phyloP scores from a whole-genome alignment of 2,329 filamentous ascomycete species.

The Penicillium decumbens region DNA sequence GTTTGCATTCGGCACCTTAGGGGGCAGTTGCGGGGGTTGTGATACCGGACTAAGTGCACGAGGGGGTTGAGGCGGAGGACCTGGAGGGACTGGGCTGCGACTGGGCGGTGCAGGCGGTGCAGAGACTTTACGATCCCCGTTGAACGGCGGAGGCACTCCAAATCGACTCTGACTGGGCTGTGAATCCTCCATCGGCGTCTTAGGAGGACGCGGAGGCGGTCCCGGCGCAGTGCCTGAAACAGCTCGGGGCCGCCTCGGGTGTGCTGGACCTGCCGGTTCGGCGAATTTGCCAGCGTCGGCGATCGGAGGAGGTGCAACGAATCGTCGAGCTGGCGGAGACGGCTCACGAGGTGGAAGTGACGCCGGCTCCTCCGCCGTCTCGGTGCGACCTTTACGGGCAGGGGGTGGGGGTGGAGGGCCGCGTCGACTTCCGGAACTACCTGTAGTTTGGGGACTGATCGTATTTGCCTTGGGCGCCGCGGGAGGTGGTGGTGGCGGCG shows the following conservation, averaged over 20 bases:
- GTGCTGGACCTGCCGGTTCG: slow-evolving; percentile 47
- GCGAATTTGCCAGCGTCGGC: slow-evolving; percentile 87
- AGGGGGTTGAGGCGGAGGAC: slow-evolving; percentile 65
- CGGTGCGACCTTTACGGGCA: slow-evolving; percentile 43
- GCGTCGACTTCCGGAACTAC: slow-evolving; percentile 49
- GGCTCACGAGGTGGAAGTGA: slow-evolving; percentile 63
- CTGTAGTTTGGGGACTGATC: slow-evolving; percentile 60
- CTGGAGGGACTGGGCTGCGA: slow-evolving; percentile 53
- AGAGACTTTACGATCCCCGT: slow-evolving; percentile 58
- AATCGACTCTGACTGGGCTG: slow-evolving; percentile 52
- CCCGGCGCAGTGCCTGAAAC: slow-evolving; percentile 51
- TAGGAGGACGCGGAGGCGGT: slow-evolving; percentile 63
- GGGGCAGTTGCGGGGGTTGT: slow-evolving; percentile 48
- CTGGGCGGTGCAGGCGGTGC: slow-evolving; percentile 70
- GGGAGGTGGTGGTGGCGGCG: slow-evolving; percentile 59
- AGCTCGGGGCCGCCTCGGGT: slow-evolving; percentile 48
- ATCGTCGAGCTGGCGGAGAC: slow-evolving; percentile 60
- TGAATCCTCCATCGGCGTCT: slow-evolving; percentile 65
- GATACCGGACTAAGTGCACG: slow-evolving; percentile 43
- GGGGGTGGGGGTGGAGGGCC: slow-evolving; percentile 59
- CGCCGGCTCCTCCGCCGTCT: slow-evolving; percentile 54
- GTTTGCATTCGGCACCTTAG: slow-evolving; percentile 38
- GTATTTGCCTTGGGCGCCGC: slow-evolving; percentile 39
- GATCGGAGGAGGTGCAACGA: slow-evolving; percentile 80
- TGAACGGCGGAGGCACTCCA: slow-evolving; percentile 74